Conservation (phyloP, 176 grass and related monocot species). For the Eragrostis curvula region DNA sequence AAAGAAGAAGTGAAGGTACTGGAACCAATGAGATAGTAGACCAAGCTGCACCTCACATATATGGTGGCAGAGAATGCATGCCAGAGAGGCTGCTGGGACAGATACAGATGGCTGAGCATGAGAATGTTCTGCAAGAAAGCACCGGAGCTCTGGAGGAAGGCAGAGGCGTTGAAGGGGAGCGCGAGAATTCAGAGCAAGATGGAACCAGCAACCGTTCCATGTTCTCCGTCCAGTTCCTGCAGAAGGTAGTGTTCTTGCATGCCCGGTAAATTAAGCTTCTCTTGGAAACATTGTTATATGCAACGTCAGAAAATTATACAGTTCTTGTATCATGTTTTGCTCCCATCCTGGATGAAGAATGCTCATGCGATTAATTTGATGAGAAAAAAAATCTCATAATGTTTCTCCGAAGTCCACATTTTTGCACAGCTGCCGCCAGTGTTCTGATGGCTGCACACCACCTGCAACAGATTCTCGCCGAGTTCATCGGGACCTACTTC, state of each 20-base stretch:
- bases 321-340: too few species aligned
- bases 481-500: constrained; percentile 80
- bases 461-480: constrained; percentile 61
- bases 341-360: too few species aligned
- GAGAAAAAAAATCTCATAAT: too few species aligned
- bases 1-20: neutral
- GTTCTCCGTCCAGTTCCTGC: neutral
- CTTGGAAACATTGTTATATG: neutral
- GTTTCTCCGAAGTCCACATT: too few species aligned
- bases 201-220: neutral
- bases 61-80: neutral
- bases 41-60: neutral
- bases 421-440: too few species aligned
- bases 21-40: neutral
- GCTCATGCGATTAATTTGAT: too few species aligned
- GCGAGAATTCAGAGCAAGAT: neutral
- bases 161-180: neutral
- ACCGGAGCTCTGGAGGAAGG: neutral
- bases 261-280: neutral
- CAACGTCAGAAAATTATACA: too few species aligned
- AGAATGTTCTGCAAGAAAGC: constrained; percentile 13
- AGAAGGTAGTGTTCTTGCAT: neutral
- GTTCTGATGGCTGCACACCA: neutral
- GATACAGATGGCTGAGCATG: constrained; percentile 11
- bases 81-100: neutral